Percentiles rank a stretch among this genome's conserved stretches.
These are phyloP conservation scores for Biscogniauxia sp. DNA, from an alignment of 2,329 filamentous ascomycete genomes.

Conservation along the genomic window DNA sequence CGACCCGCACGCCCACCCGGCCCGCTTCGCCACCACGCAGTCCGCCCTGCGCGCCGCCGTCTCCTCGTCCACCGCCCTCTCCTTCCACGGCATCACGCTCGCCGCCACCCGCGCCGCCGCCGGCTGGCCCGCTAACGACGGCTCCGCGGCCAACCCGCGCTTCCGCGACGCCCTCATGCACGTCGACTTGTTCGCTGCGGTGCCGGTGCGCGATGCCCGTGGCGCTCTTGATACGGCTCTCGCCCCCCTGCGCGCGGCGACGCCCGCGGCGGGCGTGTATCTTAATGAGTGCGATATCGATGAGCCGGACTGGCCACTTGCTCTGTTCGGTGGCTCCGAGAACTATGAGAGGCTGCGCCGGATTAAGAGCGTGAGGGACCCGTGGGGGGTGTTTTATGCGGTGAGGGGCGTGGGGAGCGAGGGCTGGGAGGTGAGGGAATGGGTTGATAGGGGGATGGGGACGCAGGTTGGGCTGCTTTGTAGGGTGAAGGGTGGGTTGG, in stretches of 20 bases:
- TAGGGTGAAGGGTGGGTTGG: constrained; percentile 9
- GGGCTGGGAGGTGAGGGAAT: constrained; percentile 40
- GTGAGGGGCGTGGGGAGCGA: constrained; percentile 50
- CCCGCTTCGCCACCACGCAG: constrained; percentile 26
- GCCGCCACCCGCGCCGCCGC: constrained; percentile 29
- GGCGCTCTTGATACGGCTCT: no score
- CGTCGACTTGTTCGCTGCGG: constrained; percentile 29
- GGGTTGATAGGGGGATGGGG: constrained; percentile 27
- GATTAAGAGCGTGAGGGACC: constrained; percentile 50
- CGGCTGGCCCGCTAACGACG: constrained; percentile 26
- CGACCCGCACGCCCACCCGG: constrained; percentile 14
- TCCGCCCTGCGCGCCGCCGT: constrained; percentile 34
- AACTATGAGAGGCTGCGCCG: constrained; percentile 41
- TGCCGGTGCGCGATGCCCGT: constrained; percentile 19
- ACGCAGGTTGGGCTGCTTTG: constrained; percentile 39
- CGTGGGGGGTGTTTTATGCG: constrained; percentile 46
- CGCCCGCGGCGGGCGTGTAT: constrained; percentile 44
- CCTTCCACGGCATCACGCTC: constrained; percentile 35
- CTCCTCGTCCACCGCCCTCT: constrained; percentile 18
- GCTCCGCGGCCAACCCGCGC: constrained; percentile 39
- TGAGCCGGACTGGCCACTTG: constrained; percentile 43
- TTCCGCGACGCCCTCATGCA: constrained; percentile 39
- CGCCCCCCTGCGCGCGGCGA: no score
- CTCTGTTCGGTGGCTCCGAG: constrained; percentile 41
- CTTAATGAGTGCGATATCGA: constrained; percentile 52